phyloP scores from a whole-genome alignment of 768 basidiomycete genomes.

The Lyophyllum shimeji region DNA sequence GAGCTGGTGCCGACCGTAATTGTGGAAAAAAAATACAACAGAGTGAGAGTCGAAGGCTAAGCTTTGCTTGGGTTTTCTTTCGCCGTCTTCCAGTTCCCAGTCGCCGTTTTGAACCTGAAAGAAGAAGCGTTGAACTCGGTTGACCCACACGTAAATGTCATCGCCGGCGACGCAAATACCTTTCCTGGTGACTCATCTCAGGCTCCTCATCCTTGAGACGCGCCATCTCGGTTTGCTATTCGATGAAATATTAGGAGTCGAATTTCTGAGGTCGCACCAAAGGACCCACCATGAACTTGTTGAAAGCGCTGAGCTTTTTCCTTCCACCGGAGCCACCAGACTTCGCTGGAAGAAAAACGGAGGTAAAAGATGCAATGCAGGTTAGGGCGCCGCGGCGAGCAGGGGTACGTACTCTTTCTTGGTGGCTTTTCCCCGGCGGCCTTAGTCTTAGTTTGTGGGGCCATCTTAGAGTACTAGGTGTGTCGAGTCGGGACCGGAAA shows the following conservation, averaged over 20 bases:
- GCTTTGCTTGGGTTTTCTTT: slow-evolving; percentile 62
- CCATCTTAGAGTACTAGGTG: slow-evolving; percentile 31
- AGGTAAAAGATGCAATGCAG: slow-evolving; percentile 15
- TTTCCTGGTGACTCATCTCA: slow-evolving; percentile 68
- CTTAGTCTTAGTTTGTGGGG: slow-evolving; percentile 41
- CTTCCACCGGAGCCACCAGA: slow-evolving; percentile 44
- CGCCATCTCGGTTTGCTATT: slow-evolving; percentile 74
- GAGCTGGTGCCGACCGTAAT: slow-evolving; percentile 2
- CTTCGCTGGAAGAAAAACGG: slow-evolving; percentile 39
- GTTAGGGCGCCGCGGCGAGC: slow-evolving; percentile 10
- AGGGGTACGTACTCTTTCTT: slow-evolving; percentile 53
- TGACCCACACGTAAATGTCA: background rate
- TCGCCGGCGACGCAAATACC: slow-evolving; percentile 44
- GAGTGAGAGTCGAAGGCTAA: slow-evolving; percentile 15
- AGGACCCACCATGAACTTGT: slow-evolving; percentile 62
- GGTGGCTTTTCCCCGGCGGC: slow-evolving; percentile 43
- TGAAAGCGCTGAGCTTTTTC: slow-evolving; percentile 72
- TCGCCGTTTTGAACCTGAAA: slow-evolving; percentile 67
- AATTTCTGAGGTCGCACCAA: background rate
- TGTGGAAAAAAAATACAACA: slow-evolving; percentile 6
- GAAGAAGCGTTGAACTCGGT: slow-evolving; percentile 2
- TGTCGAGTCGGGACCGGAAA: background rate
- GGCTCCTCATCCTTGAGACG: slow-evolving; percentile 77
- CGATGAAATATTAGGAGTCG: slow-evolving; percentile 2
- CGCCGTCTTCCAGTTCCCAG: slow-evolving; percentile 75